Evolutionary conservation across 129 eudicot species (phyloP), one percentile per base, ranked within the genome.

Genomic region (Flaveria sonorensis): DNA sequence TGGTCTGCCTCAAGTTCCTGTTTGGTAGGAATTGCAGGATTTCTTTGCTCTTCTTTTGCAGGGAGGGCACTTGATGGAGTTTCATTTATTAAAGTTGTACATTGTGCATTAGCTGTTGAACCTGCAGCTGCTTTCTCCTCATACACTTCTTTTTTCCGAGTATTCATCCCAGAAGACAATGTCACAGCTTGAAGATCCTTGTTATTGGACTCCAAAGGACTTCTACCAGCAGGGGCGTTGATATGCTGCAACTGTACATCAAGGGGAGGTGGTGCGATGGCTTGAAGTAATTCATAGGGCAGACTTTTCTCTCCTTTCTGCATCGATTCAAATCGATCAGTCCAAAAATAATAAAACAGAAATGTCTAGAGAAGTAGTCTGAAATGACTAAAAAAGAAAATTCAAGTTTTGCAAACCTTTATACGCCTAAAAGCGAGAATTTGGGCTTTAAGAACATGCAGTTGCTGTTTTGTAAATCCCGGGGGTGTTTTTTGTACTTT

Each of bases 401-500:
- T 15, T 14, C 16, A 45, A 68, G 64, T 2, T 14, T 52, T 23
- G 65, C 86, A 77, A 74, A 94, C 99, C 99, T 94, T 94, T 75
- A 94, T 76, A 71, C 97, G 97, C 78, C 97, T 91, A 65, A 94
- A 89, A 48, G 97, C 99, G 56, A 94, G 93, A 74, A 91, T 94
- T 80, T 94, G 99, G n/a, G 97, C 99, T 81, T 89, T 94, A 42
- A 94, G 97, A 73, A 89, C 97, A 85, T 89, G 97, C 62, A 83
- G 76, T 81, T 94, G 99, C 78, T 91, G 97, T 80, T 91, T 94
- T 11, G 97, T 86, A 83, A 94, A 94, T 14, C 87, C 91, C 1
- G 79, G 45, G 9, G 56, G 83, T 67, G 80, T 82, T 62, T 85
- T 30, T 42, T 70, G 50, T 36, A 76, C 86, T 75, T 79, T 84